phyloP scores from a whole-genome alignment of 2,329 filamentous ascomycete genomes.

The Fonsecaea pedrosoi region DNA sequence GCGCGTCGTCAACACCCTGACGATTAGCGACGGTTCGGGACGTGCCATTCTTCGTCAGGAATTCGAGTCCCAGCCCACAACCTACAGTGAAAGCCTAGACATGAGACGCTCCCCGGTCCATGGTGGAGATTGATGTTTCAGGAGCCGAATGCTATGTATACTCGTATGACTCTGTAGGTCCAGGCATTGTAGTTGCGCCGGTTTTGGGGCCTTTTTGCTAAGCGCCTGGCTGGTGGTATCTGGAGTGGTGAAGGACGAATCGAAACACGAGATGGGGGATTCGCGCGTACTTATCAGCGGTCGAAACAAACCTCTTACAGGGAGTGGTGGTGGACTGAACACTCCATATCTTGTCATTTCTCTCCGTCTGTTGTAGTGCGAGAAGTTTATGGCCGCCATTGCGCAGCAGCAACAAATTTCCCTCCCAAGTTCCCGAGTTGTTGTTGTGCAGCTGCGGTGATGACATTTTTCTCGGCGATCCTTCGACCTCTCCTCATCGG shows the following conservation, averaged over 20 bases:
- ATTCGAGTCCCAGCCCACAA: not conserved
- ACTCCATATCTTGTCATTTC: not conserved
- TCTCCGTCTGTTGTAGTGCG: not conserved
- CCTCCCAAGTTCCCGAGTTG: constrained; percentile 1
- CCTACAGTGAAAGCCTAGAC: not conserved
- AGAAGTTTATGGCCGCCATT: not conserved
- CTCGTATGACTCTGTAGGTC: not conserved
- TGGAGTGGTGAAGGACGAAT: not conserved
- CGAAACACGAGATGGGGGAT: not conserved
- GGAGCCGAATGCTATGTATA: not conserved
- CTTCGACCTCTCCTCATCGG: constrained; percentile 20
- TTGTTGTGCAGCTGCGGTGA: not conserved
- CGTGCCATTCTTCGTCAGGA: not conserved
- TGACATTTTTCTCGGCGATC: constrained; percentile 19
- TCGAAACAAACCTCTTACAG: not conserved
- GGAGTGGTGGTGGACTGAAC: not conserved
- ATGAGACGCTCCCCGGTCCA: not conserved
- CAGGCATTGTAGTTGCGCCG: not conserved
- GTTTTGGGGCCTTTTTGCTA: constrained; percentile 3
- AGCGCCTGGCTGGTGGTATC: not conserved
- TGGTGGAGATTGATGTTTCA: constrained; percentile 3
- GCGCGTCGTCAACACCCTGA: not conserved
- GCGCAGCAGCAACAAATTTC: not conserved
- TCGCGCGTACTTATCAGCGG: not conserved
- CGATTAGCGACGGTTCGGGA: not conserved